Evolutionary conservation across 441 rosid species (phyloP), one percentile per base, ranked within the genome.

Genomic region (Eugenia klotzschiana): DNA sequence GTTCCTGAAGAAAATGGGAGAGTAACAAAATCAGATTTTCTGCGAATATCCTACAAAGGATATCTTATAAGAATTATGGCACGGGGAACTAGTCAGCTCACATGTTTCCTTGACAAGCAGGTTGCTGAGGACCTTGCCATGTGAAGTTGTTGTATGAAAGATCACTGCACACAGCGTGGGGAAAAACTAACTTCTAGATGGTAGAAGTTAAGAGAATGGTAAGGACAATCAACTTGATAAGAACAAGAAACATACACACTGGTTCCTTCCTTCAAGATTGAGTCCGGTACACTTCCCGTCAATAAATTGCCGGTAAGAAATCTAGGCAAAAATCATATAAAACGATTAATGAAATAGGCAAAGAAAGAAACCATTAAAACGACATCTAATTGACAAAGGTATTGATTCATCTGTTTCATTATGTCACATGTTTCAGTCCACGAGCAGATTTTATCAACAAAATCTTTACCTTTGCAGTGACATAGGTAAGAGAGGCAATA

Each of bases 71-170:
- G 77, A 33, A 33, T 18, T 33, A 64, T 33, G 41, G 77, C 46
- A 33, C 8, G 2, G 77, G 77, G 77, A 18, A 5, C 46, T 1
- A 14, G 56, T 85, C 49, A 83, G 82, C 93, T 89, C 82, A 95
- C 98, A 87, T 43, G 91, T 92, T 89, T 82, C 89, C 90, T 84
- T 15, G 88, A 90, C 99, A 96, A 87, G 91, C 89, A 82, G 88
- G 87, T 77, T 89, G 88, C 20, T 88, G 92, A 60, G 94, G 91
- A 86, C 89, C 91, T 89, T 89, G 96, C 89, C 89, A 90, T 41
- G 88, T 83, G 80, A 96, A 94, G 91, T 93, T 88, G 84, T 96
- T 96, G 89, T 93, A 96, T 4, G 99, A 94, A 83, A 96, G 92
- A 88, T 96, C 99, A 60, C 99, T 95, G 95, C 87, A 88, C 56